Conservation (phyloP, 345 rosid species). For the Melastoma malabathricum region DNA sequence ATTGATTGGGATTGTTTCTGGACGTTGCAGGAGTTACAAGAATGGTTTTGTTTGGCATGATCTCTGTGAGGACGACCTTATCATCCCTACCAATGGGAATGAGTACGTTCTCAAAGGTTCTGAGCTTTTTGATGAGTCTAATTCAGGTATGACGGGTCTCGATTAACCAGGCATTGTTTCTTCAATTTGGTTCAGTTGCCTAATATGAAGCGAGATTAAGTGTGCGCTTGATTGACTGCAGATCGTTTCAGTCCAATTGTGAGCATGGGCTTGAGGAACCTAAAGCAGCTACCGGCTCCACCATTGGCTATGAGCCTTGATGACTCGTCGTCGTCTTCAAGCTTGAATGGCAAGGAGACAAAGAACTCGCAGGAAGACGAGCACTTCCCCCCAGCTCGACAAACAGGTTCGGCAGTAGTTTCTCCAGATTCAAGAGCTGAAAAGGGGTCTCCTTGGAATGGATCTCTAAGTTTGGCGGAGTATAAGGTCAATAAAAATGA, state of each 20-base stretch:
- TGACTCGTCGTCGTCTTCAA: constrained; percentile 71
- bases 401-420: constrained; percentile 39
- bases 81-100: constrained; percentile 76
- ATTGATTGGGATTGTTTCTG: neutral
- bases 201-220: no score
- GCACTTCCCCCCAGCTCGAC: constrained; percentile 50
- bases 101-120: constrained; percentile 96
- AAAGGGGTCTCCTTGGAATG: constrained; percentile 56
- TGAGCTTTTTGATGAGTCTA: constrained; percentile 63
- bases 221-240: constrained; percentile 12
- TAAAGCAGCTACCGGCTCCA: constrained; percentile 60
- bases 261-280: constrained; percentile 20
- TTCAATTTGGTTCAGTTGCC: neutral
- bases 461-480: constrained; percentile 61
- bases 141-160: constrained; percentile 31
- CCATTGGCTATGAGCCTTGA: constrained; percentile 62
- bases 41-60: constrained; percentile 99
- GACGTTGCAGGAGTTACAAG: constrained; percentile 67
- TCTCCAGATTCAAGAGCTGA: constrained; percentile 58
- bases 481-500: constrained; percentile 57
- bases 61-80: constrained; percentile 66
- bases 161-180: neutral
- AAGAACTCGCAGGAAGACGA: constrained; percentile 77
- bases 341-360: constrained; percentile 50
- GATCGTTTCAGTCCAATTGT: constrained; percentile 35